phyloP scores from a whole-genome alignment of 345 rosid species.

The Acer saccharum region DNA sequence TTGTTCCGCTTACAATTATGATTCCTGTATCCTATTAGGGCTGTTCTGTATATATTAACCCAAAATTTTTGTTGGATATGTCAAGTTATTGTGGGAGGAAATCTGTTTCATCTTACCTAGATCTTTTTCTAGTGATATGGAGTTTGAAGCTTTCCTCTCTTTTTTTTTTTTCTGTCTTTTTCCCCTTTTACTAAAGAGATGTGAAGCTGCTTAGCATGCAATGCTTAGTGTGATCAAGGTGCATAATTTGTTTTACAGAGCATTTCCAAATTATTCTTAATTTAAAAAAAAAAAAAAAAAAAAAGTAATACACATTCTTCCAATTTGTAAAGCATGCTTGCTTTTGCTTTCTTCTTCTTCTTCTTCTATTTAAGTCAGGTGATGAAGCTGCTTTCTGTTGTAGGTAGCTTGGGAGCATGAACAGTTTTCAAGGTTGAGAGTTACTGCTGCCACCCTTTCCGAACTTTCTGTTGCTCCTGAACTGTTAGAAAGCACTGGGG shows the following conservation, averaged over 20 bases:
- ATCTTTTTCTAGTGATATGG: not conserved
- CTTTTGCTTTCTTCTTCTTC: conserved; percentile 7
- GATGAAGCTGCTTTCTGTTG: conserved; percentile 39
- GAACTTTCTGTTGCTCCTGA: conserved; percentile 77
- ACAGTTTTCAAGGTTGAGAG: conserved; percentile 93
- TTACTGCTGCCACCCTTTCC: conserved; percentile 94
- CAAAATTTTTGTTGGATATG: not conserved
- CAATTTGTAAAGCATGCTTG: not conserved
- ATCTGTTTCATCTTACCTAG: not conserved
- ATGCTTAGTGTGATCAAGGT: not conserved
- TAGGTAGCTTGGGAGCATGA: conserved; percentile 99
- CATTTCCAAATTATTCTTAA: too few relatives aligned
- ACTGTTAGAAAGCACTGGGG: conserved; percentile 74
- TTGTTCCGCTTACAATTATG: not conserved
- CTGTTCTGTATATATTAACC: not conserved
- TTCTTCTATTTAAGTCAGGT: conserved; percentile 26
- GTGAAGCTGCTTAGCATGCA: not conserved
- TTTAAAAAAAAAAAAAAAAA: too few relatives aligned
- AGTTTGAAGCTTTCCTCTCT: not conserved
- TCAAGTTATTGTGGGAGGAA: not conserved
- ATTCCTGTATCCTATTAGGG: not conserved
- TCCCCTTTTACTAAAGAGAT: not conserved
- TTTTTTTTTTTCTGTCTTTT: too few relatives aligned
- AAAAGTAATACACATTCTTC: not conserved
- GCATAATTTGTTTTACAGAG: not conserved